Percentiles rank a stretch among this genome's conserved stretches.
Evolutionary conservation across 371 early-diverging fungal species (phyloP).

Genomic region (Rhizopus arrhizus): DNA sequence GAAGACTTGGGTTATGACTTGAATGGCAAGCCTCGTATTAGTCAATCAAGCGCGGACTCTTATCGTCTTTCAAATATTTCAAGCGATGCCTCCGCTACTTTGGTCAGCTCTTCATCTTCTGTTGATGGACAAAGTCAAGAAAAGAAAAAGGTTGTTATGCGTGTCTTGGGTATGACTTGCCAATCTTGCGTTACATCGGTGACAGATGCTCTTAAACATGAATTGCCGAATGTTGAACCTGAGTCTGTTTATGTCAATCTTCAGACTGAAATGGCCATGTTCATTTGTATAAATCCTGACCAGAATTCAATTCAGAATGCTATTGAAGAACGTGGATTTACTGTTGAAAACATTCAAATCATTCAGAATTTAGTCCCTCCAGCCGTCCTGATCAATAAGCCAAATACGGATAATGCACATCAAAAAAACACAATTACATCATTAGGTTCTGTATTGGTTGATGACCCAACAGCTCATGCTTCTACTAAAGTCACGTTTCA

Average conservation of each 20-base stretch:
- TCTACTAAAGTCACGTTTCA: constrained; percentile 56
- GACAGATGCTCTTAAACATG: constrained; percentile 34
- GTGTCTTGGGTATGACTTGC: constrained; percentile 84
- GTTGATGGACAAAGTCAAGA: not conserved
- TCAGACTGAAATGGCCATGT: constrained; percentile 52
- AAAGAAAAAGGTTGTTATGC: constrained; percentile 49
- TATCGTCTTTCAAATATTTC: not conserved
- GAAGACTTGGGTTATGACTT: constrained; percentile 71
- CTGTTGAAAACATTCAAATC: constrained; percentile 47
- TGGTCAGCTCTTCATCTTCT: not conserved
- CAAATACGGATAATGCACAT: constrained; percentile 2
- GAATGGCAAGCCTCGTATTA: constrained; percentile 29
- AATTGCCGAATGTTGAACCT: constrained; percentile 31
- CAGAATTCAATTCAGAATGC: constrained; percentile 26
- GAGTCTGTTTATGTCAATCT: constrained; percentile 43
- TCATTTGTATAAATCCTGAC: constrained; percentile 37
- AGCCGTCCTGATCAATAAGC: constrained; percentile 14
- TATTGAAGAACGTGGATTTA: constrained; percentile 44
- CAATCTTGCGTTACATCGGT: constrained; percentile 68
- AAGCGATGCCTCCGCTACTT: not conserved
- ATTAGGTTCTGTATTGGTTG: constrained; percentile 34
- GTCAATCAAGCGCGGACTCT: not conserved
- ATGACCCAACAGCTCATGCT: constrained; percentile 16
- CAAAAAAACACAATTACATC: constrained; percentile 23
- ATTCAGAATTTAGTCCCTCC: constrained; percentile 48